Conservation (phyloP, 1,139 yeast genomes). For the Debaryomyces nepalensis region DNA sequence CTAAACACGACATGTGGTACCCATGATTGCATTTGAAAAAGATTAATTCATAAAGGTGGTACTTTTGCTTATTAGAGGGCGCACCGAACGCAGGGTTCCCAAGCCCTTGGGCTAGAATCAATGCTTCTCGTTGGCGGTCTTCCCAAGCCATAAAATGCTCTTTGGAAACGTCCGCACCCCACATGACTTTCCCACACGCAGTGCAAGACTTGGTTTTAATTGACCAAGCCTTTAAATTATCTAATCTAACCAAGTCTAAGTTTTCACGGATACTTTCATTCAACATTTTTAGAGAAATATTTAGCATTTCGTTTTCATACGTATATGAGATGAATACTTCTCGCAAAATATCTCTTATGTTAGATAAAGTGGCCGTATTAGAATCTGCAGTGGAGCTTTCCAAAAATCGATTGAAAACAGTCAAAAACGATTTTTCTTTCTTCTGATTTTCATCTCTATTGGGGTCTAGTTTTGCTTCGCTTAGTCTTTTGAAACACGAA, state of each 20-base stretch:
- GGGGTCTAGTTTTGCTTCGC: constrained; percentile 42
- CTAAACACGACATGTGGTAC: constrained; percentile 67
- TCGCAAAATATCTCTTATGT: constrained; percentile 62
- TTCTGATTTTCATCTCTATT: constrained; percentile 19
- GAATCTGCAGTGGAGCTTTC: constrained; percentile 35
- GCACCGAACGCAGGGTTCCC: constrained; percentile 12
- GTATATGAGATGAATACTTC: constrained; percentile 69
- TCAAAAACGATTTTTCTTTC: constrained; percentile 46
- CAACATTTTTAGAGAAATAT: constrained; percentile 56
- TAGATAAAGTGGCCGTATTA: constrained; percentile 52
- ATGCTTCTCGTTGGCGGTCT: constrained; percentile 27
- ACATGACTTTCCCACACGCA: constrained; percentile 67
- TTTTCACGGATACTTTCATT: constrained; percentile 57
- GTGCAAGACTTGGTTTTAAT: constrained; percentile 62
- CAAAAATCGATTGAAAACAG: constrained; percentile 55
- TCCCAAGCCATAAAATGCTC: constrained; percentile 56
- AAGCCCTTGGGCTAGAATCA: constrained; percentile 14
- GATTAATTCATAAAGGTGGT: constrained; percentile 28
- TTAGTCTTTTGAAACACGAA: constrained; percentile 54
- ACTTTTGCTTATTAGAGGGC: constrained; percentile 12
- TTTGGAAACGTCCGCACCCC: constrained; percentile 61
- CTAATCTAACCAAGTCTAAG: constrained; percentile 42
- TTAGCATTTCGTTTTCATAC: constrained; percentile 62
- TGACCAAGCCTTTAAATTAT: constrained; percentile 63
- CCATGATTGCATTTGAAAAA: constrained; percentile 59